Evolutionary conservation across 1,284 basidiomycete genomes (phyloP), one percentile per base, ranked within the genome.

Genomic region (Puccinia novopanici): DNA sequence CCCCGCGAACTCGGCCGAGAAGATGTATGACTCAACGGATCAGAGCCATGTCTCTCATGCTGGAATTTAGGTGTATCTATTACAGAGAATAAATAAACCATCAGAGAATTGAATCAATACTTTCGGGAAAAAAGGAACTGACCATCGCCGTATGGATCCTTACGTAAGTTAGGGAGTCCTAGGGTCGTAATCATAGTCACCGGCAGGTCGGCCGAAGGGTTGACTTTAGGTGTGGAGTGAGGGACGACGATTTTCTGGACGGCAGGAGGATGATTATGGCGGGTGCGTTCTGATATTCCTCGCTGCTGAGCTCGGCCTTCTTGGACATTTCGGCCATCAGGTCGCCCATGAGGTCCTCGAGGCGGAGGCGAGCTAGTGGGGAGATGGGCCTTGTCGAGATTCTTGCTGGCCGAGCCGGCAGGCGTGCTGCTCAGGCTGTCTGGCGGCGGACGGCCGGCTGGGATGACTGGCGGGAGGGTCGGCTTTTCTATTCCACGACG

Each of bases 321-420:
- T 65, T 63, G 27, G 37, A 50, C 75, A 76, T 76, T 48, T 76
- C 75, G n/a, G 50, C 50, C 75, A 76, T 65, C 34, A 76, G 37
- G 22, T 76, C 75, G n/a, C 75, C 75, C 75, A 76, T 76, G 2
- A 76, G 42, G 24, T 76, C 75, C 40, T 76, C 75, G 3, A 76
- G 34, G 22, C 75, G 45, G 24, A 15, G 19, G 0, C 3, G 67
- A 70, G 19, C 22, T 19, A 2, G 34, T 19, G 45, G 34, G 22
- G 6, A 12, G 17, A 10, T 22, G 65, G 1, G 22, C 34, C 19
- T 0, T 24, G 2, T 30, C 37, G 0, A 12, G 27, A 61, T 34
- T 34, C 1, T 34, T 34, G 4, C 4, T 34, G 34, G 2, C 34
- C 34, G 34, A 34, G 34, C 34, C 34, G 4, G 34, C 34, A 34